Percentiles rank a stretch among this genome's conserved stretches.
Conservation (phyloP, 305 asterid species). For the Fraxinus paxiana region DNA sequence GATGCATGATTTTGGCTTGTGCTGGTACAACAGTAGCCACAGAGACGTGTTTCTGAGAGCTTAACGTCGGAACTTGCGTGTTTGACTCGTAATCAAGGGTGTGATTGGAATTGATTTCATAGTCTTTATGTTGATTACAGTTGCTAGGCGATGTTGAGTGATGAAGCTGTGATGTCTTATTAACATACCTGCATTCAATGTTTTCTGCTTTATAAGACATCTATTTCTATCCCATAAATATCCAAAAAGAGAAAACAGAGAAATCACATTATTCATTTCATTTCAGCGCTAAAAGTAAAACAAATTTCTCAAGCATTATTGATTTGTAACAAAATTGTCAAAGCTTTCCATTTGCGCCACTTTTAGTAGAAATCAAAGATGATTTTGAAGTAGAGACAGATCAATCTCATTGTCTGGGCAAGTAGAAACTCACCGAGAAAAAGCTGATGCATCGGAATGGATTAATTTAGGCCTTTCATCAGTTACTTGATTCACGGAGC, state of each 20-base stretch:
- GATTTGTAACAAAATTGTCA: neutral
- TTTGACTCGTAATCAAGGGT: conserved; percentile 41
- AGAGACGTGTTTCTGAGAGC: conserved; percentile 30
- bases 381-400: neutral
- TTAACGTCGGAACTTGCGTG: conserved; percentile 24
- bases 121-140: conserved; percentile 51
- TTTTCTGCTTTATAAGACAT: conserved; percentile 13
- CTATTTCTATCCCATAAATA: neutral
- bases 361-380: neutral
- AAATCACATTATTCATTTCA: neutral
- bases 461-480: conserved; percentile 51
- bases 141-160: conserved; percentile 43
- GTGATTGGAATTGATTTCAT: conserved; percentile 38
- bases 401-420: neutral
- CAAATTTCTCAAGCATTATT: neutral
- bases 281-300: neutral
- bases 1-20: conserved; percentile 27
- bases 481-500: conserved; percentile 44
- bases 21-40: conserved; percentile 35
- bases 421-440: conserved; percentile 66
- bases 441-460: conserved; percentile 89
- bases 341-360: neutral
- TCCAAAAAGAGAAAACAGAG: neutral
- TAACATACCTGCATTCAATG: conserved; percentile 56
- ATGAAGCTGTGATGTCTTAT: conserved; percentile 40